phyloP scores from a whole-genome alignment of 208 protist species.

The Strigomonas culicis region DNA sequence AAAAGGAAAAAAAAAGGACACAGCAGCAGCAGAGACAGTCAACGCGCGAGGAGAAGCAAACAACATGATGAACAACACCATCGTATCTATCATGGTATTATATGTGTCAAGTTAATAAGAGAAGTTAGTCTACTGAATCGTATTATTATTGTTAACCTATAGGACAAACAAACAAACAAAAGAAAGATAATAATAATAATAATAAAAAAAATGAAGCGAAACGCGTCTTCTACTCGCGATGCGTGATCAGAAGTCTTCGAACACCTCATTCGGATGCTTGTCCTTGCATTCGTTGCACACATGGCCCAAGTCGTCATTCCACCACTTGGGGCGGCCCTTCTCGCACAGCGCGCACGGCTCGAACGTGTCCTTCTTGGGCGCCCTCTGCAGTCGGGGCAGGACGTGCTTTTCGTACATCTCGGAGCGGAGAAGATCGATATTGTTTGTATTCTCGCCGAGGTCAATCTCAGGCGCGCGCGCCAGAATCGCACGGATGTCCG shows the following conservation, averaged over 20 bases:
- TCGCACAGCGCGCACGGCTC: conserved; percentile 82
- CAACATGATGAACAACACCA: neutral
- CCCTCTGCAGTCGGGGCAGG: conserved; percentile 63
- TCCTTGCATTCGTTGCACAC: conserved; percentile 71
- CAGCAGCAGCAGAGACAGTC: neutral
- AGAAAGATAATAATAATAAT: neutral
- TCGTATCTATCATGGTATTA: neutral
- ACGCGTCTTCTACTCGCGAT: neutral
- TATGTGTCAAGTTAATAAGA: too few species aligned
- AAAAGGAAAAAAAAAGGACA: conserved; percentile 8
- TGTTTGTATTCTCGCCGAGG: conserved; percentile 49
- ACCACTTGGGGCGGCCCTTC: conserved; percentile 67
- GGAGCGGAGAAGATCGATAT: conserved; percentile 60
- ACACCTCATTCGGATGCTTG: conserved; percentile 26
- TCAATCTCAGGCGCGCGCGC: conserved; percentile 55
- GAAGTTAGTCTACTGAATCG: too few species aligned
- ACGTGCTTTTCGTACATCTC: conserved; percentile 70
- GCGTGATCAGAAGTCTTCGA: conserved; percentile 49
- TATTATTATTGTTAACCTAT: neutral
- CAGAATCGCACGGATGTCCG: conserved; percentile 65
- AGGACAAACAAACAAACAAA: conserved; percentile 1
- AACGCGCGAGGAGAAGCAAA: conserved; percentile 8
- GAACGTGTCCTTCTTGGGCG: conserved; percentile 75
- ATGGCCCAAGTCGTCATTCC: conserved; percentile 66
- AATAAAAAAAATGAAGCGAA: neutral